Conservation (phyloP, 495 filamentous ascomycete genomes). For the Durotheca rogersii region DNA sequence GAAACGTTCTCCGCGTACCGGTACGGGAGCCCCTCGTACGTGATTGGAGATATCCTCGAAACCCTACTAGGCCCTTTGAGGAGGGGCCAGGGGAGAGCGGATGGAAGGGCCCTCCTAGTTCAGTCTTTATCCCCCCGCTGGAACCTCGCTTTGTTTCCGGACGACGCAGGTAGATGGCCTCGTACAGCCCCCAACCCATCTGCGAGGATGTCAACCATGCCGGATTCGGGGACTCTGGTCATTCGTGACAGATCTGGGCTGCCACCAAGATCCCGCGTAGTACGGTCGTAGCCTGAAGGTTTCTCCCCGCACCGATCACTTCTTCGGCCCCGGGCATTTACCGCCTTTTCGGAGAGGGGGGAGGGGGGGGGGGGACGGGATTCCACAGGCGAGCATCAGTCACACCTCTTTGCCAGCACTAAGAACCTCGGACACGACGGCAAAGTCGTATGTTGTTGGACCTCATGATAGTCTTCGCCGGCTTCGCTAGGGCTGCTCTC, state of each 20-base stretch:
- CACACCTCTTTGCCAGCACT: no score
- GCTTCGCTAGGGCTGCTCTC: constrained; percentile 1
- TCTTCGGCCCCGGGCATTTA: no score
- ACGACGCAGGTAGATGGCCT: not conserved
- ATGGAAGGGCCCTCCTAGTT: not conserved
- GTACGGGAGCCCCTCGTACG: no score
- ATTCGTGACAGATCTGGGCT: not conserved
- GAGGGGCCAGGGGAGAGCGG: no score
- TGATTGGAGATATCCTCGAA: no score
- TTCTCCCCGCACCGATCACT: no score
- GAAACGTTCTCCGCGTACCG: not conserved
- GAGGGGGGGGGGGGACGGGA: no score
- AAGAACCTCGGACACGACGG: not conserved
- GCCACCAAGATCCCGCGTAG: not conserved
- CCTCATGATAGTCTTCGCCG: constrained; percentile 5
- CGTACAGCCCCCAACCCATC: not conserved
- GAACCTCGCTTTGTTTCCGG: not conserved
- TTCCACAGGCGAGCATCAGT: no score
- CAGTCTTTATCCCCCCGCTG: not conserved
- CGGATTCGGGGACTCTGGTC: not conserved
- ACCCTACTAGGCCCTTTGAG: not conserved
- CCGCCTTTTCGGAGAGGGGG: no score
- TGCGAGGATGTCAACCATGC: not conserved
- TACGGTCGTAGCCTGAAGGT: not conserved
- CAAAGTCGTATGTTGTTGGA: constrained; percentile 2